Base-by-base conservation (phyloP, 2,329 filamentous ascomycete genomes). In the Sporothrix curviconia region DNA sequence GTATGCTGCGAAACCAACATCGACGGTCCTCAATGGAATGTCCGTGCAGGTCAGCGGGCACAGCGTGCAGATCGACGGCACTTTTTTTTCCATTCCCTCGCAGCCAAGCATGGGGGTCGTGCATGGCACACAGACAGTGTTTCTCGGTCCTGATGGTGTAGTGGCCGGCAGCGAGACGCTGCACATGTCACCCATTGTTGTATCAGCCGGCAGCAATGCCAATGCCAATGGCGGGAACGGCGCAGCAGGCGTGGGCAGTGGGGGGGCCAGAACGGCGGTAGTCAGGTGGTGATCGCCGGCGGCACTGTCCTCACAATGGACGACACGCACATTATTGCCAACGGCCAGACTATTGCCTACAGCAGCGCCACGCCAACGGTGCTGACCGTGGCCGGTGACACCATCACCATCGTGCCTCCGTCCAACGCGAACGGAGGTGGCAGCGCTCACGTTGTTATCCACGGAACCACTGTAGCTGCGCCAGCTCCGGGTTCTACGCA, bases 331-430 rank as follows among this genome's bases (percentile, higher is more conserved):
- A 70, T 77, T 47, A 71, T 77, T 39, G 70, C 76, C 36, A 69
- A 68, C 46, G 66, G 69, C 37, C 65, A 70, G 25, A 66, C 69
- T n/a, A 67, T 79, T 52, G 78, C 74, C 1, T 80, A 81, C 60
- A 74, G 74, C 1, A 65, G 69, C 0, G 64, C 62, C 28, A 66
- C 68, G 3, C 60, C 70, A 3, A 66, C 64, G 1, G 65, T 67
- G 0, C 72, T 72, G 0, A 69, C 76, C 2, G 65, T 85, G 25
- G 74, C 75, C 58, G 78, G 77, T 15, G 78, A 80, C 40, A 77
- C 75, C 4, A 70, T 84, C 60, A 72, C 75, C 1, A 70, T 84
- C 53, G 79, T 76, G 0, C 74, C 78, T 3, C 66, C 65, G 1
- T 5, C 44, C 4, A 12, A 11, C 4, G 22, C 7, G 4, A 22